Evolutionary conservation across 768 basidiomycete species (phyloP).

Genomic region (Lentinus tigrinus): DNA sequence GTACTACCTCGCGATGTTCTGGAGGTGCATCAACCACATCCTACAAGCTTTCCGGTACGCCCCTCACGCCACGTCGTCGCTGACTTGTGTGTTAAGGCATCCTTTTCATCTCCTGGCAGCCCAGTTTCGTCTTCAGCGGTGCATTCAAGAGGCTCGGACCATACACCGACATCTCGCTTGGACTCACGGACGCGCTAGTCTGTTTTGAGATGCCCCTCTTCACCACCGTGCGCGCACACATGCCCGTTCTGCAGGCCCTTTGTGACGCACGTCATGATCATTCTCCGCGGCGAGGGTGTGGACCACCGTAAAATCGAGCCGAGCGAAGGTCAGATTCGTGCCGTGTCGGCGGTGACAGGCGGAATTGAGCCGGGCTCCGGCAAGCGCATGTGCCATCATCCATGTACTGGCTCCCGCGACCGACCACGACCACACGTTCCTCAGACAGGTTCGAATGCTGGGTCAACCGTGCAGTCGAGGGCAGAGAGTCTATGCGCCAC

Average conservation of each 20-base stretch:
- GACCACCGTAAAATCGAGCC: constrained; percentile 97
- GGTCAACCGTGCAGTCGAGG: constrained; percentile 41
- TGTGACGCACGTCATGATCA: constrained; percentile 85
- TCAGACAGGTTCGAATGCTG: constrained; percentile 41
- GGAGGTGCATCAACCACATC: constrained; percentile 88
- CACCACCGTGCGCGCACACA: constrained; percentile 91
- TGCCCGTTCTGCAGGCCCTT: constrained; percentile 85
- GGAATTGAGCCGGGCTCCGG: constrained; percentile 89
- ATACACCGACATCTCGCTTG: constrained; percentile 89
- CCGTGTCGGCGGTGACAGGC: constrained; percentile 78
- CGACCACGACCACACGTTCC: constrained; percentile 39
- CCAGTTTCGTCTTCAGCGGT: constrained; percentile 74
- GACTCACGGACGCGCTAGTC: constrained; percentile 86
- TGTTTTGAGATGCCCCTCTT: constrained; percentile 98
- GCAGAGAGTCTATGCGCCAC: constrained; percentile 70
- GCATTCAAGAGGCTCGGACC: constrained; percentile 79
- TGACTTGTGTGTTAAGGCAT: constrained; percentile 83
- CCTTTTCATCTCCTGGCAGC: constrained; percentile 98
- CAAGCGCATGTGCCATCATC: constrained; percentile 86
- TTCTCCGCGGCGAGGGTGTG: constrained; percentile 85
- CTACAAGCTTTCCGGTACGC: constrained; percentile 83
- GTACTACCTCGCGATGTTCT: constrained; percentile 95
- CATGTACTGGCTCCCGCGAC: constrained; percentile 95
- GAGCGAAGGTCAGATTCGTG: constrained; percentile 88
- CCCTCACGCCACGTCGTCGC: neutral